Evolutionary conservation across 306 rosid species (phyloP).

Genomic region (Fagus crenata): DNA sequence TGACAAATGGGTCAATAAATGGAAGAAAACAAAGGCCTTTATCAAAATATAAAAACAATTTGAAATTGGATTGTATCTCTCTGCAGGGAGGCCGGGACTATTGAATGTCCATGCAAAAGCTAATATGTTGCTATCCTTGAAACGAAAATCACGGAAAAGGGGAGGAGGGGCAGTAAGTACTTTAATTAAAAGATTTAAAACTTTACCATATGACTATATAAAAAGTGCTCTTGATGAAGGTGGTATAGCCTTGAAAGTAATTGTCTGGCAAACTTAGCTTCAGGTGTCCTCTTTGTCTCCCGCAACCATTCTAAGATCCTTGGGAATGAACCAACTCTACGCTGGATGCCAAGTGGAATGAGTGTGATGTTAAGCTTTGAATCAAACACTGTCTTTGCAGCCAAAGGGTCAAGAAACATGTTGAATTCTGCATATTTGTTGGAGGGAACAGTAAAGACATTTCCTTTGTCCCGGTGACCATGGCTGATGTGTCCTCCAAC

Average conservation of each 20-base stretch:
- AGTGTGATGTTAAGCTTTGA: conserved; percentile 65
- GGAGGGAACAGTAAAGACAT: conserved; percentile 69
- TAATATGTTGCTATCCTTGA: not conserved
- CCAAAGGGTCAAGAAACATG: conserved; percentile 82
- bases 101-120: not conserved
- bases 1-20: not conserved
- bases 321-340: conserved; percentile 49
- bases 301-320: conserved; percentile 29
- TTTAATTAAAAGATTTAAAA: conserved; percentile 3
- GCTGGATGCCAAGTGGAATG: conserved; percentile 69
- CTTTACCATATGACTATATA: conserved; percentile 80
- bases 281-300: conserved; percentile 49
- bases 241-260: conserved; percentile 48
- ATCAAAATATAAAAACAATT: not conserved
- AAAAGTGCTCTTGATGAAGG: conserved; percentile 47
- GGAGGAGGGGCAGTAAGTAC: not conserved
- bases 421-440: conserved; percentile 80
- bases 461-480: conserved; percentile 55
- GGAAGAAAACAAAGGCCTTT: not conserved
- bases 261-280: conserved; percentile 49
- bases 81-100: not conserved
- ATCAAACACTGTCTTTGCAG: conserved; percentile 65
- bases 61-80: not conserved
- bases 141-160: not conserved
- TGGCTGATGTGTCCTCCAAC: conserved; percentile 76